phyloP scores from a whole-genome alignment of 805 yeast species.

The Tetrapisispora namnaoensis region DNA sequence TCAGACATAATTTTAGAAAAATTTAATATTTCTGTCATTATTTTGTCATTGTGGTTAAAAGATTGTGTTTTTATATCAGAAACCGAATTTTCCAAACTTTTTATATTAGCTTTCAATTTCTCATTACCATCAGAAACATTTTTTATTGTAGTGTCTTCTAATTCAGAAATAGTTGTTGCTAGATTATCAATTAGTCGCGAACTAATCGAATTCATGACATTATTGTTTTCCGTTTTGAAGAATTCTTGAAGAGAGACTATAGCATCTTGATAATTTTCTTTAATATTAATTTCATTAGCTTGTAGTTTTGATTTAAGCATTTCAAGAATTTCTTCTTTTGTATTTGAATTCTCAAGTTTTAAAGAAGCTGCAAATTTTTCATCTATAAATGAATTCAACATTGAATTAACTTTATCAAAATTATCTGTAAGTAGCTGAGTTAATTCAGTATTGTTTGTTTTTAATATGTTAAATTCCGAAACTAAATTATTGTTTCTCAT shows the following conservation, averaged over 20 bases:
- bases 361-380: neutral
- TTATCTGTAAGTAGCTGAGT: conserved; percentile 1
- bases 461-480: conserved; percentile 12
- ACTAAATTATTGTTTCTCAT: conserved; percentile 25
- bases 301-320: neutral
- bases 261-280: neutral
- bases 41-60: neutral
- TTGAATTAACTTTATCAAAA: conserved; percentile 3
- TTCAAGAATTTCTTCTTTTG: neutral
- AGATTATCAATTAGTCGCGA: neutral
- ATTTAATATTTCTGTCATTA: neutral
- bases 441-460: conserved; percentile 4
- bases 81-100: neutral
- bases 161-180: neutral
- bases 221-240: neutral
- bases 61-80: neutral
- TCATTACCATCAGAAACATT: neutral
- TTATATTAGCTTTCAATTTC: neutral
- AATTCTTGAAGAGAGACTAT: neutral
- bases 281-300: no score
- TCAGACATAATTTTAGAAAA: conserved; percentile 9
- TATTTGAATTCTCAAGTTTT: neutral
- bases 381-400: neutral
- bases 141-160: neutral
- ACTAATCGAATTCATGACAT: neutral